Base-by-base conservation (phyloP, 2,329 filamentous ascomycete species). In the Mollisia scopiformis region DNA sequence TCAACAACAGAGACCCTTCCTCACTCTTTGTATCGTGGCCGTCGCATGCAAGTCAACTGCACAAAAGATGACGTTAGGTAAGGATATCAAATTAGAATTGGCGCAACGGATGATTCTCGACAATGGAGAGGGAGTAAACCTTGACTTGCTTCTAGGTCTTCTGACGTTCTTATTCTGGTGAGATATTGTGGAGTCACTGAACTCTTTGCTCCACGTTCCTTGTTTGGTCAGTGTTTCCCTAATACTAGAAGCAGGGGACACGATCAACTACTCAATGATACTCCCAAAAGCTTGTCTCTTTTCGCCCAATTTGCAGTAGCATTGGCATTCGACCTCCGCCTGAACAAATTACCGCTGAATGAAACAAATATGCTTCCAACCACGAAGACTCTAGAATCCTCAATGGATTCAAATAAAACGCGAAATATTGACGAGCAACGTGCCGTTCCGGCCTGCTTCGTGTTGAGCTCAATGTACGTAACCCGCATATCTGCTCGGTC, bases 321-420 rank as follows among this genome's bases (percentile, higher is more conserved):
- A 2, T 27, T 56, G 35, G 27, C 47, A 13, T 56, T 56, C 37
- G 53, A 56, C n/a, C 37, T 56, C 25, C 37, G 53, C 25, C 53
- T 56, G 6, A 56, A 56, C 21, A 56, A 56, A 30, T 7, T 25
- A 33, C 27, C 27, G 14, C 10, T n/a, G 2, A 56, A 33, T 3
- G 37, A 47, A 5, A n/a, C 53, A 33, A 30, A 56, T 47, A 27
- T 28, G 23, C 25, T 47, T 8, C 25, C 37, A 10, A 30, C 41
- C 16, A 6, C 31, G 23, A 43, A 39, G 6, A 5, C 27, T 31
- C 25, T 46, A n/a, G 33, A 47, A n/a, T 21, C 10, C 10, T 7
- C 37, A 41, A 21, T 16, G 7, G 10, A 8, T 14, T 21, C 14
- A 7, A 5, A n/a, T 4, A 19, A 16, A 27, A 23, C 16, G 5